phyloP scores from a whole-genome alignment of 192 early-diverging fungal species.

The Paraglomus brasilianum region DNA sequence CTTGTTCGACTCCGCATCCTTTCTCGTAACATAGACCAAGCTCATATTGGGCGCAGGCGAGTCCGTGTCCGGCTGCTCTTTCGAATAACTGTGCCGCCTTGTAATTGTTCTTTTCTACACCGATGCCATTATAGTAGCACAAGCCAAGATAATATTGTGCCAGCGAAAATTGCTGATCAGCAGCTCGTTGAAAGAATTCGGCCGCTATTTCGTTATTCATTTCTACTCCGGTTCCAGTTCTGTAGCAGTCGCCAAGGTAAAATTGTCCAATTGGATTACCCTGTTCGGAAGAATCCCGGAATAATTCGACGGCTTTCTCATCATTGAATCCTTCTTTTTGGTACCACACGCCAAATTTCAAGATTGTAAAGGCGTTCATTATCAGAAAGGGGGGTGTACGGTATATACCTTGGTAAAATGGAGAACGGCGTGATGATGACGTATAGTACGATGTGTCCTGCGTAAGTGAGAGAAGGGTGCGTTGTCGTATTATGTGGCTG shows the following conservation, averaged over 20 bases:
- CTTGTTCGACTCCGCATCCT: conserved; percentile 66
- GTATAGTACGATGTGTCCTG: too few species aligned
- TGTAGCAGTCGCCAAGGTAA: conserved; percentile 79
- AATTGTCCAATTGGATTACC: conserved; percentile 36
- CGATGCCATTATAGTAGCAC: conserved; percentile 78
- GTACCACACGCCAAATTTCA: too few species aligned
- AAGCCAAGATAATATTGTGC: conserved; percentile 73
- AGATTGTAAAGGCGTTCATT: too few species aligned
- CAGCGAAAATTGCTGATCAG: conserved; percentile 53
- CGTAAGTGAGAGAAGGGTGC: too few species aligned
- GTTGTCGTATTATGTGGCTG: too few species aligned
- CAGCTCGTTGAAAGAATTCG: conserved; percentile 54
- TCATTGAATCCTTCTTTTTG: too few species aligned
- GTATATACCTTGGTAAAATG: too few species aligned
- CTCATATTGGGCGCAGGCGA: conserved; percentile 69
- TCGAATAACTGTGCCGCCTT: conserved; percentile 56
- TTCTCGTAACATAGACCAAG: conserved; percentile 83
- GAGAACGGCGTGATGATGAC: too few species aligned
- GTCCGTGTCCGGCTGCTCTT: conserved; percentile 62
- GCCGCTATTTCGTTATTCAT: conserved; percentile 66
- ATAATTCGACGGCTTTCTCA: too few species aligned
- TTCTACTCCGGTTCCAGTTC: conserved; percentile 67
- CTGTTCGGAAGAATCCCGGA: too few species aligned
- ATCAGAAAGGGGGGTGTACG: too few species aligned
- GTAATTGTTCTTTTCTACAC: conserved; percentile 57